Conservation (phyloP, 2,329 filamentous ascomycete genomes). For the Fusarium annulatum region DNA sequence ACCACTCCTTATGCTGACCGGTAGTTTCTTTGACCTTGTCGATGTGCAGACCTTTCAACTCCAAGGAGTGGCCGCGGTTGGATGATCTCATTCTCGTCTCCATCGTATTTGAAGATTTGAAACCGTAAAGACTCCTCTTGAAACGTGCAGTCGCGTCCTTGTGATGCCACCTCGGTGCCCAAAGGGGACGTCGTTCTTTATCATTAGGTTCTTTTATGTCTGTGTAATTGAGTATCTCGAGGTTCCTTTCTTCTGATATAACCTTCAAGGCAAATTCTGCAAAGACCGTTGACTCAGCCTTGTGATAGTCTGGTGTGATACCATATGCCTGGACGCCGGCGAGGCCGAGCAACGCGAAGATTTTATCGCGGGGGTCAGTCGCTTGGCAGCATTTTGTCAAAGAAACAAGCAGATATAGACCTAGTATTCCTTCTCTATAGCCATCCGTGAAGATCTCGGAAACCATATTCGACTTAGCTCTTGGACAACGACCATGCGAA, state of each 20-base stretch:
- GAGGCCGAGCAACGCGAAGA: rapidly evolving
- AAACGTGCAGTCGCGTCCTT: too few relatives aligned
- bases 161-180: background rate
- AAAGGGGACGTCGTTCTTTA: background rate
- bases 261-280: rapidly evolving
- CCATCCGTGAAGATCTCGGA: rapidly evolving
- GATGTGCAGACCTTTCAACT: rapidly evolving
- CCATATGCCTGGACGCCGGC: rapidly evolving
- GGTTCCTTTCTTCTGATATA: rapidly evolving
- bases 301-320: background rate
- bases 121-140: rapidly evolving
- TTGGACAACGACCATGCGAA: rapidly evolving
- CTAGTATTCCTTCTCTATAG: too few relatives aligned
- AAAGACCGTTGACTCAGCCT: rapidly evolving
- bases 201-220: rapidly evolving
- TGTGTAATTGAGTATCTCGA: rapidly evolving
- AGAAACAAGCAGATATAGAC: background rate
- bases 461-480: rapidly evolving
- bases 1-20: too few relatives aligned
- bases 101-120: rapidly evolving
- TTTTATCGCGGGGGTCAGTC: background rate
- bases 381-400: rapidly evolving
- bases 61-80: rapidly evolving
- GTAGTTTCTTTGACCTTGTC: background rate
- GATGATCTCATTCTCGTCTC: background rate